Evolutionary conservation across 257 asterid species (phyloP), one percentile per base, ranked within the genome.

Genomic region (Nicotiana benthamiana): DNA sequence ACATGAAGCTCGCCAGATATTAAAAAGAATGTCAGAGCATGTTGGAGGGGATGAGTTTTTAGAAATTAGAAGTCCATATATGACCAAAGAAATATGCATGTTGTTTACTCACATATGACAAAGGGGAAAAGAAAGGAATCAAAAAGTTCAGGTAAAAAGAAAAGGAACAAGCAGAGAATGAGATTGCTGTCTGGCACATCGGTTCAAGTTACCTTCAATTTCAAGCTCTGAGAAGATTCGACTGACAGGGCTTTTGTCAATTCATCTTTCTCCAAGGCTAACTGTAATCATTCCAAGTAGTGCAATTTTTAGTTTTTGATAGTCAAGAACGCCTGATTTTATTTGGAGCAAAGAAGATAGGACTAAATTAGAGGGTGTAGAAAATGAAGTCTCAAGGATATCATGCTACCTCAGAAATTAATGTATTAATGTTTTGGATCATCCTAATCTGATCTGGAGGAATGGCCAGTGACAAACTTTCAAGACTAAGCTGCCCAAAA

Each of bases 381-480:
- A 72, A 72, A 48, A 72, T 72, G 24, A 48, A 46, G 77, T 70
- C 77, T 70, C 59, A 43, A 70, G 77, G 13, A 72, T 76, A 56
- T 22, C 26, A 74, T 48, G 85, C 70, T 82, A 92, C 99, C 98
- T 96, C 99, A 24, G 93, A 88, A 27, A 92, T 87, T 86, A 96
- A 86, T 61, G 91, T 90, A 84, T 91, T 89, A 28, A 94, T 96
- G 88, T 90, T 92, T 84, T 89, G 89, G 83, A 96, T 88, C 90
- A 84, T 92, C 86, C 95, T 94, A 81, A 87, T 88, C 87, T 96
- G 99, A 77, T 94, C 99, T 75, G 97, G 79, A 81, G 99, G 97
- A 86, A 96, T 87, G 63, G 88, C 84, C 82, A 57, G 80, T 40
- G 89, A 86, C 82, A 84, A 86, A 82, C 87, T 89, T 59, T 88